Evolutionary conservation across 441 rosid genomes (phyloP).

Genomic region (Populus hybrid): DNA sequence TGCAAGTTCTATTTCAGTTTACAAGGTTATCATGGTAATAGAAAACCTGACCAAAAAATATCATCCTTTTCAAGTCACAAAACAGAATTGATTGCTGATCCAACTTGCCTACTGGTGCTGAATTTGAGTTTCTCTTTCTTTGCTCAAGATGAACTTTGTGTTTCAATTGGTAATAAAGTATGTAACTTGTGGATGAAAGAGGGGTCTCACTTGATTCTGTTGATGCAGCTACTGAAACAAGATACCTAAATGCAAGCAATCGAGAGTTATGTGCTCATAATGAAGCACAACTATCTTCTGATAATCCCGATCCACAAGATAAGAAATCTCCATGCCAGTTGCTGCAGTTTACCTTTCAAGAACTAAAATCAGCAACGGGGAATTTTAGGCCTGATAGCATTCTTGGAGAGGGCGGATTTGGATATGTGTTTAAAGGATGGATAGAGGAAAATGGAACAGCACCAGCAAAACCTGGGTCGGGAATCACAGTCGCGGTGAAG

Average conservation of each 20-base stretch:
- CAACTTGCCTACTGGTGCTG: neutral
- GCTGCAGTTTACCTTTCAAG: constrained; percentile 48
- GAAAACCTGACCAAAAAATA: neutral
- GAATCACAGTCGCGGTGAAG: constrained; percentile 62
- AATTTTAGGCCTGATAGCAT: constrained; percentile 59
- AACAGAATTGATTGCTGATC: neutral
- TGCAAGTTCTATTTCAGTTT: constrained; percentile 1
- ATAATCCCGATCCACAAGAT: constrained; percentile 36
- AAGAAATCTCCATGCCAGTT: constrained; percentile 39
- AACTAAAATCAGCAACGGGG: constrained; percentile 50
- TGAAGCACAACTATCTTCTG: constrained; percentile 50
- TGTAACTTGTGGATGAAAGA: neutral
- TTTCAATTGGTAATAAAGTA: neutral
- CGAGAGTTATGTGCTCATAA: constrained; percentile 50
- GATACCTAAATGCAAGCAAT: constrained; percentile 72
- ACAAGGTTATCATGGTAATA: neutral
- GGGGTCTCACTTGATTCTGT: constrained; percentile 7
- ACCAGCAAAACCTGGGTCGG: constrained; percentile 60
- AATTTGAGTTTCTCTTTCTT: neutral
- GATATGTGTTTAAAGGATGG: constrained; percentile 70
- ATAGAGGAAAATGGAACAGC: constrained; percentile 59
- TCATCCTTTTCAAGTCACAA: neutral
- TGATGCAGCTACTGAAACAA: constrained; percentile 55
- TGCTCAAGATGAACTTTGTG: neutral
- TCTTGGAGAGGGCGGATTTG: constrained; percentile 72